Evolutionary conservation across 2,329 filamentous ascomycete genomes (phyloP).

Genomic region (Rasamsonia emersonii): DNA sequence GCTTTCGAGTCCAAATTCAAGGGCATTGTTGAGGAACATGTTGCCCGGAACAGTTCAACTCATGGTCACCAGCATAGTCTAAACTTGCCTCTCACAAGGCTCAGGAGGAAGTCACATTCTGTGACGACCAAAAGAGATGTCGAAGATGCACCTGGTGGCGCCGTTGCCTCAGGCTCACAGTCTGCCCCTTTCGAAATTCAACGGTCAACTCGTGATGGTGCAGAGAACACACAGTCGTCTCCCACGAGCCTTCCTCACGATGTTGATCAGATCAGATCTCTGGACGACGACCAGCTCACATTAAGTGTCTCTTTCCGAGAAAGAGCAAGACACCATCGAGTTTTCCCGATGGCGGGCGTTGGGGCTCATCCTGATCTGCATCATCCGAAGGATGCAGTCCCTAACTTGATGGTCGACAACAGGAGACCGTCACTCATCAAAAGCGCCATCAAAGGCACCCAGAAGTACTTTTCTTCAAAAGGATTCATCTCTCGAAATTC

Average conservation of each 20-base stretch:
- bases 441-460: slow-evolving; percentile 17
- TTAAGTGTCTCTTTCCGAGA: slow-evolving; percentile 11
- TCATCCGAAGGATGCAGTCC: slow-evolving; percentile 21
- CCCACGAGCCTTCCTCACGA: slow-evolving; percentile 1
- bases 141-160: too few species aligned
- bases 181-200: too few species aligned
- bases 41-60: slow-evolving; percentile 9
- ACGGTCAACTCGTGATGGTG: background rate
- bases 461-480: slow-evolving; percentile 23
- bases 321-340: slow-evolving; percentile 15
- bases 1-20: slow-evolving; percentile 56
- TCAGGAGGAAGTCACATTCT: too few species aligned
- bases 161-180: too few species aligned
- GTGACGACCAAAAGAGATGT: too few species aligned
- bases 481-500: slow-evolving; percentile 38
- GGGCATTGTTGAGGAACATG: slow-evolving; percentile 37
- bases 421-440: slow-evolving; percentile 14
- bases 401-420: slow-evolving; percentile 14
- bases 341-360: slow-evolving; percentile 28
- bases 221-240: background rate
- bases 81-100: slow-evolving; percentile 2
- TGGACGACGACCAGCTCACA: slow-evolving; percentile 23
- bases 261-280: slow-evolving; percentile 16
- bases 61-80: slow-evolving; percentile 3
- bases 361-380: slow-evolving; percentile 26